Base-by-base conservation (phyloP, 495 filamentous ascomycete genomes). In the Penicillium paradoxum region DNA sequence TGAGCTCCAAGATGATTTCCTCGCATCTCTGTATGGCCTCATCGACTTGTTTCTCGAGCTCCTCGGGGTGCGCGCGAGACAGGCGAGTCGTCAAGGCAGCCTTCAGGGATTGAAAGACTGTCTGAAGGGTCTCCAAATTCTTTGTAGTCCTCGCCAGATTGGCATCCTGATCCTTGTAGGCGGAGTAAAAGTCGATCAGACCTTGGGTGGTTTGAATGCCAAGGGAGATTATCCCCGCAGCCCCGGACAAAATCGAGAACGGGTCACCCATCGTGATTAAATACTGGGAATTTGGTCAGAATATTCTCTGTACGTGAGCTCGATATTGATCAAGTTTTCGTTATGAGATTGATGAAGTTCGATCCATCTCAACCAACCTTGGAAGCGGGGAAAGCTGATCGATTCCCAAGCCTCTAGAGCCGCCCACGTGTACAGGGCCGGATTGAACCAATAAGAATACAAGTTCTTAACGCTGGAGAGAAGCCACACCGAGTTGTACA, bases 1-100 rank as follows among this genome's bases (percentile, higher is more conserved):
- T 53, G 2, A 73, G 56, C 45, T 71, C 68, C 1, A 30, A 51
- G 34, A 73, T 67, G 40, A 59, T 52, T 10, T 62, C 59, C 2
- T 58, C 48, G 46, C 70, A 71, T 19, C 38, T 46, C 32, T 51
- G 33, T 22, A 60, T 45, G 0, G 55, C 51, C 7, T 47, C 51
- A 22, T 62, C 59, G 36, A 70, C 53, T 29, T 54, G 59, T 37
- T 39, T 51, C 9, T 67, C 27, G 34, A 72, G 44, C 45, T 52
- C 53, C 51, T 53, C 30, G 18, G 65, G 45, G 24, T 67, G 49
- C 19, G 38, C 21, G 45, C 45, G 55, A n/a, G 59, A 55, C 11
- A 17, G 53, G 47, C 63, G 65, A 43, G 46, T 17, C 17, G 48
- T n/a, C 8, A 70, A 18, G 11, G 63, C 47, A 34, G 21, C 41